Conservation (phyloP, 768 basidiomycete species). For the Xerocomus spinulosus region DNA sequence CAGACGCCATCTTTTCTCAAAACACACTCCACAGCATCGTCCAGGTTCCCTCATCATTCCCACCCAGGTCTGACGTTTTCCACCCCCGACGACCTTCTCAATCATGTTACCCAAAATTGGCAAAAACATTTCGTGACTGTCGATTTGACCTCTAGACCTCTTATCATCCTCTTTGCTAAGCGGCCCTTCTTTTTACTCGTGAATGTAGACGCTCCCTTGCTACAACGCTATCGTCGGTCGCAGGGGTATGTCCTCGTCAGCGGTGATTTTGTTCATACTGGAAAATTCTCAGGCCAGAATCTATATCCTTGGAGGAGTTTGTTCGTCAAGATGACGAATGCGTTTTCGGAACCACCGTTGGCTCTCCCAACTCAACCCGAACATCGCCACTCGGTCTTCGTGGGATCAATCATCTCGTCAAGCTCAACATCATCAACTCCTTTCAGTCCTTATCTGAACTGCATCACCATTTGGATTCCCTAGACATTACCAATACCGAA, state of each 20-base stretch:
- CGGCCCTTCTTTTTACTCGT: slow-evolving; percentile 90
- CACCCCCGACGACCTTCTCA: slow-evolving; percentile 53
- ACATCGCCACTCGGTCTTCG: slow-evolving; percentile 11
- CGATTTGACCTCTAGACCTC: slow-evolving; percentile 53
- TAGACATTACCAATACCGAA: slow-evolving; percentile 68
- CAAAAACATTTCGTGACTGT: slow-evolving; percentile 71
- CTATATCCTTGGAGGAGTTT: slow-evolving; percentile 63
- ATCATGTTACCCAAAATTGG: slow-evolving; percentile 81
- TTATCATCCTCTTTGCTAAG: slow-evolving; percentile 68
- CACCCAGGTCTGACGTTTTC: slow-evolving; percentile 34
- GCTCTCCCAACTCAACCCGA: slow-evolving; percentile 20
- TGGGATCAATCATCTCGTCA: slow-evolving; percentile 42
- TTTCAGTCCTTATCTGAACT: slow-evolving; percentile 53
- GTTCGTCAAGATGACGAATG: slow-evolving; percentile 64
- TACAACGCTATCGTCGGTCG: slow-evolving; percentile 61
- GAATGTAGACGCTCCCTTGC: slow-evolving; percentile 76
- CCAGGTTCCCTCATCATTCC: slow-evolving; percentile 20
- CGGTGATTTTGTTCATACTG: slow-evolving; percentile 1
- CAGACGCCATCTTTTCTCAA: slow-evolving; percentile 19
- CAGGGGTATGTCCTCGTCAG: slow-evolving; percentile 37
- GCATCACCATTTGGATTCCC: slow-evolving; percentile 54
- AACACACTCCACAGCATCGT: slow-evolving; percentile 16
- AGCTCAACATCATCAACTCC: slow-evolving; percentile 61
- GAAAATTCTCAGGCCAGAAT: slow-evolving; percentile 15
- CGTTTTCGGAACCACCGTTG: slow-evolving; percentile 48